phyloP scores from a whole-genome alignment of 2,329 filamentous ascomycete species.

The Epichloe sp. region DNA sequence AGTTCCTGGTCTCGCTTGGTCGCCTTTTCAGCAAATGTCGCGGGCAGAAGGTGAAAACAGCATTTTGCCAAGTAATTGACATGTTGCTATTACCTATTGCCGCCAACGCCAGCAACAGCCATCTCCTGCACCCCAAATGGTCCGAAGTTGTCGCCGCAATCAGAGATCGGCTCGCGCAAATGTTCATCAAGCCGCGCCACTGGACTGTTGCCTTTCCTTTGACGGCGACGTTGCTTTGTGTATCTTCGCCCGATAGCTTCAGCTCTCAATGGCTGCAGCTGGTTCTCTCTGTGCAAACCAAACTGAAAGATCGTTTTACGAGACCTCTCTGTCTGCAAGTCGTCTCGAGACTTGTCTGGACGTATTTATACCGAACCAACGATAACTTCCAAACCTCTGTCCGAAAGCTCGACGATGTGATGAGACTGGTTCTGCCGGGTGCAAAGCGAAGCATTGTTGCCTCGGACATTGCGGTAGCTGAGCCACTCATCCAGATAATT shows the following conservation, averaged over 20 bases:
- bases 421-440: constrained; percentile 69
- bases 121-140: constrained; percentile 76
- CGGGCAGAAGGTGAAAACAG: constrained; percentile 80
- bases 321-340: constrained; percentile 75
- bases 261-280: constrained; percentile 76
- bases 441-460: constrained; percentile 71
- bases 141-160: constrained; percentile 69
- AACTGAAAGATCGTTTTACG: constrained; percentile 70
- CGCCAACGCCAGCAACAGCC: constrained; percentile 59
- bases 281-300: constrained; percentile 62
- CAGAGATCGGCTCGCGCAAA: constrained; percentile 64
- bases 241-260: constrained; percentile 75
- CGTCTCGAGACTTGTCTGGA: constrained; percentile 84
- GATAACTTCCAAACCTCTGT: constrained; percentile 56
- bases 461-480: constrained; percentile 70
- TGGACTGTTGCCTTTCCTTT: constrained; percentile 84
- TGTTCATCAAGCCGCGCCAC: constrained; percentile 84
- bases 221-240: constrained; percentile 74
- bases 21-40: constrained; percentile 75
- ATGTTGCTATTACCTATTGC: constrained; percentile 78
- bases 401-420: constrained; percentile 79
- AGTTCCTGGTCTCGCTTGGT: constrained; percentile 72
- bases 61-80: constrained; percentile 86
- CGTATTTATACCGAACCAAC: constrained; percentile 74
- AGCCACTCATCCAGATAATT: constrained; percentile 86